Evolutionary conservation across 2,329 filamentous ascomycete genomes (phyloP).

Genomic region (Juglanconis oblonga): DNA sequence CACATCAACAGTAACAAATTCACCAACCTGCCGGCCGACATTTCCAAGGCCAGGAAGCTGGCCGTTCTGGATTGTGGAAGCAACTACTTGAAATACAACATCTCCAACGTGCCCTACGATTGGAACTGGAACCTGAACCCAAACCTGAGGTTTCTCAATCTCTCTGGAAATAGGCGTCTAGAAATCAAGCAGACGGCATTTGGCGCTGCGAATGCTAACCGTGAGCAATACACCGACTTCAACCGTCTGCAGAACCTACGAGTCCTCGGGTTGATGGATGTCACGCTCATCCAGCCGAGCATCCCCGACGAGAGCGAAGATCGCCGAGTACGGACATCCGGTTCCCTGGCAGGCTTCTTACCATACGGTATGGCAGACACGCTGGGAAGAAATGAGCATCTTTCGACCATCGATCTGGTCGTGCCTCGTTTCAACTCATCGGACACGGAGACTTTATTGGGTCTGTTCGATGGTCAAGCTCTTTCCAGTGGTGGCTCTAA

Average conservation of each 20-base stretch:
- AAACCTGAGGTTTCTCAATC: slow-evolving; percentile 89
- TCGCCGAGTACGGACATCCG: slow-evolving; percentile 90
- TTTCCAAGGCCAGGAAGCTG: slow-evolving; percentile 89
- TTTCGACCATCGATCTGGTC: slow-evolving; percentile 94
- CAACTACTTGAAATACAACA: slow-evolving; percentile 96
- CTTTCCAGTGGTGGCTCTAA: slow-evolving; percentile 87
- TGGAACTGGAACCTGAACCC: slow-evolving; percentile 99
- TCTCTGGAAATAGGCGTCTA: slow-evolving; percentile 93
- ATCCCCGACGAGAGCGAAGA: slow-evolving; percentile 96
- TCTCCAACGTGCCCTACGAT: slow-evolving; percentile 97
- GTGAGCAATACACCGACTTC: slow-evolving; percentile 81
- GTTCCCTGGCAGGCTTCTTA: slow-evolving; percentile 85
- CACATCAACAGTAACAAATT: slow-evolving; percentile 99
- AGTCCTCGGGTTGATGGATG: slow-evolving; percentile 93
- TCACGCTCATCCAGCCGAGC: slow-evolving; percentile 87
- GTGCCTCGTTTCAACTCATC: slow-evolving; percentile 88
- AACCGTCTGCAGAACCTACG: slow-evolving; percentile 78
- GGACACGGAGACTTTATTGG: slow-evolving; percentile 84
- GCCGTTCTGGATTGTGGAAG: slow-evolving; percentile 91
- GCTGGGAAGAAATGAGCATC: slow-evolving; percentile 85
- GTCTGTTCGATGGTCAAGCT: slow-evolving; percentile 95
- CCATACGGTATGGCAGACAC: slow-evolving; percentile 98
- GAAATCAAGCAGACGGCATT: slow-evolving; percentile 76
- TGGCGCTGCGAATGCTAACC: slow-evolving; percentile 52
- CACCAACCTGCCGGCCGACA: slow-evolving; percentile 90